These are phyloP conservation scores for Fraxinus pennsylvanica DNA, from an alignment of 257 asterid genomes.

Conservation along the genomic window DNA sequence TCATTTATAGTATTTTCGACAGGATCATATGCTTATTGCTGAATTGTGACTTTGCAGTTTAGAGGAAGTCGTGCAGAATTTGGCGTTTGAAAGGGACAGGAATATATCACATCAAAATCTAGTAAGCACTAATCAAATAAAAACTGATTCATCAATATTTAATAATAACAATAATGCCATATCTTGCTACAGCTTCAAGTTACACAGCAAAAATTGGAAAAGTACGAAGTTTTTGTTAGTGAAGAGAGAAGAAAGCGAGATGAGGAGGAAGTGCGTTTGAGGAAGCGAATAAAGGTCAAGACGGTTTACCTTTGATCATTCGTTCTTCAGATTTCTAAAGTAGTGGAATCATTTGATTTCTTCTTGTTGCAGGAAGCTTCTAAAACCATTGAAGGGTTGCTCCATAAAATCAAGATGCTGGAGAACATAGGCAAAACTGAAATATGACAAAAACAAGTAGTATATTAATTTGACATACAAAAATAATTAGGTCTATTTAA, in stretches of 20 bases:
- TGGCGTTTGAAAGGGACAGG: conserved; percentile 39
- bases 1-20: neutral
- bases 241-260: conserved; percentile 50
- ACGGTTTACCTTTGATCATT: no score
- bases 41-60: conserved; percentile 32
- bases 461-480: no score
- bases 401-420: conserved; percentile 37
- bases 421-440: conserved; percentile 28
- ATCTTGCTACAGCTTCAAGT: conserved; percentile 38
- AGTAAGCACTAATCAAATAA: conserved; percentile 27
- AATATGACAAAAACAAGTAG: neutral
- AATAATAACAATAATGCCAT: neutral
- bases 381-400: conserved; percentile 45
- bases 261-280: conserved; percentile 50
- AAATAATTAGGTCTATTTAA: no score
- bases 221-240: conserved; percentile 33
- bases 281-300: conserved; percentile 40
- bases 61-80: conserved; percentile 26
- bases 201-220: conserved; percentile 25
- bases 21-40: neutral
- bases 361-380: conserved; percentile 48
- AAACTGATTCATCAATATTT: neutral
- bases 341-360: neutral
- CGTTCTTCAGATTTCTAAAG: neutral
- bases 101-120: conserved; percentile 33